These are phyloP conservation scores for Stropharia rugosoannulata DNA, from an alignment of 768 basidiomycete genomes.

Conservation along the genomic window DNA sequence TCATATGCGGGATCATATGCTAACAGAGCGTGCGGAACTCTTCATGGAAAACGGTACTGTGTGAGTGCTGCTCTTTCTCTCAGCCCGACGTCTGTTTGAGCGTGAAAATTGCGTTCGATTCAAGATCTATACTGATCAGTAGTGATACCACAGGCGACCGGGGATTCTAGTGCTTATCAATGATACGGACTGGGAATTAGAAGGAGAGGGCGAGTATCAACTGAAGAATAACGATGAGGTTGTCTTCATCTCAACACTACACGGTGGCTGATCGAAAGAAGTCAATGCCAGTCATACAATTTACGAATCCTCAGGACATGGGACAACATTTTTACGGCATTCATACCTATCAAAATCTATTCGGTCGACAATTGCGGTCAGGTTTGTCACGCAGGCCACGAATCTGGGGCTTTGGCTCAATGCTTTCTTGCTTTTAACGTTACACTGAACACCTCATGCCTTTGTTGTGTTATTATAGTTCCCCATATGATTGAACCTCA, in stretches of 20 bases:
- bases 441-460: too few species aligned
- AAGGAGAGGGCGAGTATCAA: conserved; percentile 87
- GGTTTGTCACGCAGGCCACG: too few species aligned
- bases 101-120: not conserved
- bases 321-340: too few species aligned
- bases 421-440: too few species aligned
- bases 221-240: conserved; percentile 83
- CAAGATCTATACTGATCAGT: not conserved
- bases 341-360: too few species aligned
- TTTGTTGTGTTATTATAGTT: too few species aligned
- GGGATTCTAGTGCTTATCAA: conserved; percentile 97
- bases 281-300: too few species aligned
- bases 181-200: conserved; percentile 96
- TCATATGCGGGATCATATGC: conserved; percentile 71
- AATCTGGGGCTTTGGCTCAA: too few species aligned
- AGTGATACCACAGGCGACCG: conserved; percentile 62
- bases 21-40: conserved; percentile 84
- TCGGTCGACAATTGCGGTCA: too few species aligned
- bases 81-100: not conserved
- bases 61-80: conserved; percentile 44
- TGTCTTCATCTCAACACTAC: conserved; percentile 95
- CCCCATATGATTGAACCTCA: too few species aligned
- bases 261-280: conserved; percentile 65
- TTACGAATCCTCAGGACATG: too few species aligned
- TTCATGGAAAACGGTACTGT: conserved; percentile 88